phyloP scores from a whole-genome alignment of 768 basidiomycete genomes.

The Boletus reticulatus region DNA sequence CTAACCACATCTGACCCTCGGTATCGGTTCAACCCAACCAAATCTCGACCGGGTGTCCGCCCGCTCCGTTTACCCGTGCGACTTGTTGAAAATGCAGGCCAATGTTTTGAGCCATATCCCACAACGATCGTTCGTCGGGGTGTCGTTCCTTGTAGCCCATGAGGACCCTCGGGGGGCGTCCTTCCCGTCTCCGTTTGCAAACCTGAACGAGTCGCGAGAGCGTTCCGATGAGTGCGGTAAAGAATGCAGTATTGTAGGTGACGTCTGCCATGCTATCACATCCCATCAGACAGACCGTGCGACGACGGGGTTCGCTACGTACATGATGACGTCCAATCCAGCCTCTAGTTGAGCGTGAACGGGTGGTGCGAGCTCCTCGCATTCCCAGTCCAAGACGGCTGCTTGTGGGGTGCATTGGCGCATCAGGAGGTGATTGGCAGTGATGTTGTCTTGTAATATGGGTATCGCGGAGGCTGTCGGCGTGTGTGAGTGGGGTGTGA shows the following conservation, averaged over 20 bases:
- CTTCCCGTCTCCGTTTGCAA: conserved; percentile 3
- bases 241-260: conserved; percentile 86
- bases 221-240: conserved; percentile 73
- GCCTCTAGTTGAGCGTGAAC: conserved; percentile 37
- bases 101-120: conserved; percentile 53
- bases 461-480: conserved; percentile 74
- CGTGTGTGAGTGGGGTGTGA: not conserved
- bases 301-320: conserved; percentile 25
- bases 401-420: conserved; percentile 29
- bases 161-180: conserved; percentile 49
- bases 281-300: not conserved
- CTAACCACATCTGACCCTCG: no score
- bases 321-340: conserved; percentile 70
- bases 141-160: conserved; percentile 90
- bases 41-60: conserved; percentile 65
- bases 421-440: conserved; percentile 39
- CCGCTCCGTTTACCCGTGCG: conserved; percentile 54
- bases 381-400: conserved; percentile 74
- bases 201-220: conserved; percentile 47
- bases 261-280: conserved; percentile 82
- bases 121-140: conserved; percentile 67
- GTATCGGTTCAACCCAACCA: conserved; percentile 58
- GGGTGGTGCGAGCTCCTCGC: conserved; percentile 47
- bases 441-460: conserved; percentile 71
- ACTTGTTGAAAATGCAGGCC: conserved; percentile 59